Percentiles rank a stretch among this genome's conserved stretches.
Conservation (phyloP, 768 basidiomycete species). For the Sarcomyxa edulis region DNA sequence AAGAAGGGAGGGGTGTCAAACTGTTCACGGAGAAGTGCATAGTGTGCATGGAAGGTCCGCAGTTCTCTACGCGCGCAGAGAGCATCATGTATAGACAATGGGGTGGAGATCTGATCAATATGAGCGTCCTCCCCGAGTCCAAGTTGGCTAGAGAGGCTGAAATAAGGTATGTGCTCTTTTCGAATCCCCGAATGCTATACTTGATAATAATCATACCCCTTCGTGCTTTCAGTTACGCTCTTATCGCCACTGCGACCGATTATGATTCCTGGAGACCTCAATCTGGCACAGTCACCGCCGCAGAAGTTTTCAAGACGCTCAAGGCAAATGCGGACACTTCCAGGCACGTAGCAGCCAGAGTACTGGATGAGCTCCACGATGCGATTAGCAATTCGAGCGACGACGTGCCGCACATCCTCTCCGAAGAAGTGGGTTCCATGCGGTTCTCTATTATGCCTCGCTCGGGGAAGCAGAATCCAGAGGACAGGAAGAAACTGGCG, state of each 20-base stretch:
- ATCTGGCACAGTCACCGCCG: slow-evolving; percentile 79
- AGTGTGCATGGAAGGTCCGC: slow-evolving; percentile 96
- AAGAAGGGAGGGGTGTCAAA: slow-evolving; percentile 53
- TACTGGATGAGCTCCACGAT: slow-evolving; percentile 67
- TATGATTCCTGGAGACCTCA: slow-evolving; percentile 93
- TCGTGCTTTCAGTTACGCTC: slow-evolving; percentile 62
- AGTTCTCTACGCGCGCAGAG: slow-evolving; percentile 98
- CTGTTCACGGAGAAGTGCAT: slow-evolving; percentile 82
- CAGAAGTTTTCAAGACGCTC: slow-evolving; percentile 88
- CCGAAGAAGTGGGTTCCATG: slow-evolving; percentile 80
- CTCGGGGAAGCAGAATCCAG: slow-evolving; percentile 44
- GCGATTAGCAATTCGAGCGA: slow-evolving; percentile 33
- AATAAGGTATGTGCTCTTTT: slow-evolving; percentile 54
- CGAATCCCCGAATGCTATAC: not conserved
- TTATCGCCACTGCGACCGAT: slow-evolving; percentile 89
- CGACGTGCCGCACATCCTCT: slow-evolving; percentile 37
- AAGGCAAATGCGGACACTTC: slow-evolving; percentile 83
- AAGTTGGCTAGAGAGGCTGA: slow-evolving; percentile 96
- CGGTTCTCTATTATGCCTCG: slow-evolving; percentile 78
- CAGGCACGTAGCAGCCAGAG: slow-evolving; percentile 63
- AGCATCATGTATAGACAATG: slow-evolving; percentile 88
- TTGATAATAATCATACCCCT: too few relatives aligned
- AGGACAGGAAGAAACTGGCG: slow-evolving; percentile 63
- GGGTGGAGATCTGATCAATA: slow-evolving; percentile 94
- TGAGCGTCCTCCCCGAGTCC: slow-evolving; percentile 96